Base-by-base conservation (phyloP, 2,329 filamentous ascomycete species). In the Boeremia lycopersici region DNA sequence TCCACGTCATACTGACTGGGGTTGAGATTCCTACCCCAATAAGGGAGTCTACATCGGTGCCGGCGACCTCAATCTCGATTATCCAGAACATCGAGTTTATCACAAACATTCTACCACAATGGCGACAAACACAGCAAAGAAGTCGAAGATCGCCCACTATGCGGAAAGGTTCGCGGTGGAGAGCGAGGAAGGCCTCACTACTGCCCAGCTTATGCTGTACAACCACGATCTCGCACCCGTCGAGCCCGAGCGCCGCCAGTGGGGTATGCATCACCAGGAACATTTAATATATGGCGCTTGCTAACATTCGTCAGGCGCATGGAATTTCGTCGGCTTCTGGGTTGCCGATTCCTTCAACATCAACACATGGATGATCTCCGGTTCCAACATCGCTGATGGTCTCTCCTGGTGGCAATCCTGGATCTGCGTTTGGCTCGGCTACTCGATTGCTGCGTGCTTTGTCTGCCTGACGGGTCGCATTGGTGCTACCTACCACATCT, bases 311-410 rank as follows among this genome's bases (percentile, higher is more conserved):
- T 3, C 23, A 56, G 53, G 53, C 38, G 40, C 48, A 26, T 57
- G 48, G 54, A 57, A 57, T 36, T 57, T 57, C 15, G 54, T 43
- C 4, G 54, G 48, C 3, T 57, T 57, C 36, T 57, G 54, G 54
- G 41, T 57, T 28, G 48, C 68, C 41, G 62, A 86, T 77, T 76
- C 73, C 2, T 77, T 77, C 65, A 77, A 77, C 59, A 76, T 77
- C 68, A 95, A 93, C 75, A 95, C 91, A 1, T 96, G 91, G 92
- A 96, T 96, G 90, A 95, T 96, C 59, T 89, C 90, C 0, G 91
- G 89, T 1, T 87, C 89, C 33, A 92, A 91, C 84, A 90, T 96
- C 30, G 84, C 88, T 1, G 80, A 78, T 42, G 90, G 91, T 11
- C 80, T 96, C 19, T 90, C 90, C 7, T 96, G 91, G 91, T 96